Evolutionary conservation across 2,329 filamentous ascomycete genomes (phyloP).

Genomic region (Cercospora sesami): DNA sequence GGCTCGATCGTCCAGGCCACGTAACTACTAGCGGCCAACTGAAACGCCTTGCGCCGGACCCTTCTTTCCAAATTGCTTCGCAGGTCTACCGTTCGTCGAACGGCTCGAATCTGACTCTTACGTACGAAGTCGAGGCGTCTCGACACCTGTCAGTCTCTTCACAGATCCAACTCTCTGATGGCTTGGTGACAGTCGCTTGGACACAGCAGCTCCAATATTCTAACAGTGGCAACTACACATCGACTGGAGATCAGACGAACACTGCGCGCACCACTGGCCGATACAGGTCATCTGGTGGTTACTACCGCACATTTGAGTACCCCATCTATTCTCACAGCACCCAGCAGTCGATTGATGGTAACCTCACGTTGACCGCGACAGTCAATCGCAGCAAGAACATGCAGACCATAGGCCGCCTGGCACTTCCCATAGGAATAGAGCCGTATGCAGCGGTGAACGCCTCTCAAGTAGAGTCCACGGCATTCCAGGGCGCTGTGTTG

Average conservation of each 20-base stretch:
- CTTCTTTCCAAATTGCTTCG: conserved; percentile 55
- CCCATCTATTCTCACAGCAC: conserved; percentile 61
- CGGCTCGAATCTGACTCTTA: conserved; percentile 57
- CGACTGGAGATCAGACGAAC: conserved; percentile 57
- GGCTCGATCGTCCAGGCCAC: conserved; percentile 57
- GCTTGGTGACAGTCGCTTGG: conserved; percentile 53
- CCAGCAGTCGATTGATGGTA: conserved; percentile 45
- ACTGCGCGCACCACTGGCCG: conserved; percentile 54
- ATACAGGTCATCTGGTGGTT: conserved; percentile 44
- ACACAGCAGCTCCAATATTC: conserved; percentile 58
- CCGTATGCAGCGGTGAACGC: conserved; percentile 35
- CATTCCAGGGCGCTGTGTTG: conserved; percentile 45
- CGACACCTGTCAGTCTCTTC: conserved; percentile 59
- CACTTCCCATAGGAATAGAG: conserved; percentile 63
- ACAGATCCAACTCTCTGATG: conserved; percentile 52
- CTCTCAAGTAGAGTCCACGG: conserved; percentile 42
- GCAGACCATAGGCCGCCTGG: conserved; percentile 46
- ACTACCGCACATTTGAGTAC: conserved; percentile 55
- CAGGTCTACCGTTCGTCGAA: conserved; percentile 48
- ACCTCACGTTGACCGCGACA: conserved; percentile 49
- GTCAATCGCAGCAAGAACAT: conserved; percentile 54
- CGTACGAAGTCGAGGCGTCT: conserved; percentile 58
- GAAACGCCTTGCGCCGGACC: conserved; percentile 41
- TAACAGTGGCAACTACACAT: conserved; percentile 57
- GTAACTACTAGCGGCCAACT: conserved; percentile 53